phyloP scores from a whole-genome alignment of 2,329 filamentous ascomycete species.

The Sphaerulina musiva region DNA sequence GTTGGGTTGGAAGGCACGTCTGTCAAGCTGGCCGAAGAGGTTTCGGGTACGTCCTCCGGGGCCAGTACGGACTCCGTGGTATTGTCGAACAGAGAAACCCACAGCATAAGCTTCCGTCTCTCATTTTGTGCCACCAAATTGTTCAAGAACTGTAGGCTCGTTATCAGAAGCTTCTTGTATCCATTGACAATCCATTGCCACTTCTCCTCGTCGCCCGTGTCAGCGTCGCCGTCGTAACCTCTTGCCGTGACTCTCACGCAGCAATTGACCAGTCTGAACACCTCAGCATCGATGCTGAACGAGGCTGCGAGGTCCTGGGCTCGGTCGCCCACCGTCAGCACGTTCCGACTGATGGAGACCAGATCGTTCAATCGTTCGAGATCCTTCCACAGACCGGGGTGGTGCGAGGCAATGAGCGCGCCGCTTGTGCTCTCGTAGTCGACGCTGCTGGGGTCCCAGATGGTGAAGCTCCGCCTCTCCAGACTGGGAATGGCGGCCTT shows the following conservation, averaged over 20 bases:
- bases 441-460: slow-evolving; percentile 50
- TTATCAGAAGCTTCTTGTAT: slow-evolving; percentile 60
- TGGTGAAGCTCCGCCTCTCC: slow-evolving; percentile 56
- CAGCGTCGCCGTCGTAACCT: slow-evolving; percentile 59
- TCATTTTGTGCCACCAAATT: slow-evolving; percentile 62
- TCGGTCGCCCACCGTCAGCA: slow-evolving; percentile 54
- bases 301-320: slow-evolving; percentile 59
- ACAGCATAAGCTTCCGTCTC: slow-evolving; percentile 57
- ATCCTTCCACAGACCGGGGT: slow-evolving; percentile 54
- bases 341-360: slow-evolving; percentile 56
- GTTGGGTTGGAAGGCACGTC: slow-evolving; percentile 28
- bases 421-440: slow-evolving; percentile 55
- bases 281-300: slow-evolving; percentile 54
- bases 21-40: slow-evolving; percentile 24
- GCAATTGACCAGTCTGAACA: slow-evolving; percentile 56
- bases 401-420: slow-evolving; percentile 55
- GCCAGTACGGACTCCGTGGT: slow-evolving; percentile 30
- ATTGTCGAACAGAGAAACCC: slow-evolving; percentile 57
- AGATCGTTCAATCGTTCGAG: slow-evolving; percentile 58
- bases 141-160: slow-evolving; percentile 60
- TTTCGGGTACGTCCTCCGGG: slow-evolving; percentile 27
- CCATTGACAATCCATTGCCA: slow-evolving; percentile 61
- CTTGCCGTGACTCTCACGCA: slow-evolving; percentile 59
- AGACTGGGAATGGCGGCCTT: slow-evolving; percentile 55
- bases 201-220: slow-evolving; percentile 55